Evolutionary conservation across 108 stramenopile genomes (phyloP).

Genomic region (Discostella stelligeroides): DNA sequence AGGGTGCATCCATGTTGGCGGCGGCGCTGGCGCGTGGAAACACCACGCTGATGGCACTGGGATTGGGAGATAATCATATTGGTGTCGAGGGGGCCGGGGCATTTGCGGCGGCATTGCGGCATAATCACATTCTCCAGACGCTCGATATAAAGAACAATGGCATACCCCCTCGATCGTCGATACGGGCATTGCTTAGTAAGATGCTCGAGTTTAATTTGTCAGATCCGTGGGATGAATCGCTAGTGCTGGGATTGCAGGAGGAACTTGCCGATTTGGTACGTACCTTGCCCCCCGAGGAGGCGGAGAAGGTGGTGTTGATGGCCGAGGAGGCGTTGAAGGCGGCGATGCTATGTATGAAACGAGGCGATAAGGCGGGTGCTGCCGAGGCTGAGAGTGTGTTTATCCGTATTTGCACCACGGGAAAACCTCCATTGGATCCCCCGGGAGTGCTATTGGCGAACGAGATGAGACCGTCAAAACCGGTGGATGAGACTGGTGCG

Average conservation of each 20-base stretch:
- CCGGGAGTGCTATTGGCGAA: constrained; percentile 8
- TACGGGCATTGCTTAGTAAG: constrained; percentile 36
- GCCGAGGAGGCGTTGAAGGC: constrained; percentile 47
- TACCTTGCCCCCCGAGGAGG: constrained; percentile 37
- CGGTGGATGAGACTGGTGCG: constrained; percentile 16
- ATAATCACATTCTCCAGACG: constrained; percentile 40
- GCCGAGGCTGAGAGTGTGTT: constrained; percentile 51
- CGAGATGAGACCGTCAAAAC: constrained; percentile 1
- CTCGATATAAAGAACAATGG: constrained; percentile 48
- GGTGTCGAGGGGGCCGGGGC: constrained; percentile 46
- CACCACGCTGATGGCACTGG: constrained; percentile 32
- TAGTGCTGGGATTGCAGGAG: constrained; percentile 43
- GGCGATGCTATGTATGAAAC: constrained; percentile 40
- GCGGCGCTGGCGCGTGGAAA: constrained; percentile 38
- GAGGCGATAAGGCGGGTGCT: constrained; percentile 40
- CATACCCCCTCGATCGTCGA: constrained; percentile 36
- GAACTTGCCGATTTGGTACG: constrained; percentile 29
- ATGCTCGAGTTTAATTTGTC: constrained; percentile 49
- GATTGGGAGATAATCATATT: constrained; percentile 44
- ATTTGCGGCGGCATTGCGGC: constrained; percentile 45
- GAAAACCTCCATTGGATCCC: constrained; percentile 31
- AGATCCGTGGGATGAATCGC: constrained; percentile 46
- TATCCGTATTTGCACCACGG: constrained; percentile 50
- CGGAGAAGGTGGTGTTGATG: constrained; percentile 34
- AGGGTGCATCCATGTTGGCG: constrained; percentile 40